Evolutionary conservation across 768 basidiomycete genomes (phyloP), one percentile per base, ranked within the genome.

Genomic region (Termitomyces heimii): DNA sequence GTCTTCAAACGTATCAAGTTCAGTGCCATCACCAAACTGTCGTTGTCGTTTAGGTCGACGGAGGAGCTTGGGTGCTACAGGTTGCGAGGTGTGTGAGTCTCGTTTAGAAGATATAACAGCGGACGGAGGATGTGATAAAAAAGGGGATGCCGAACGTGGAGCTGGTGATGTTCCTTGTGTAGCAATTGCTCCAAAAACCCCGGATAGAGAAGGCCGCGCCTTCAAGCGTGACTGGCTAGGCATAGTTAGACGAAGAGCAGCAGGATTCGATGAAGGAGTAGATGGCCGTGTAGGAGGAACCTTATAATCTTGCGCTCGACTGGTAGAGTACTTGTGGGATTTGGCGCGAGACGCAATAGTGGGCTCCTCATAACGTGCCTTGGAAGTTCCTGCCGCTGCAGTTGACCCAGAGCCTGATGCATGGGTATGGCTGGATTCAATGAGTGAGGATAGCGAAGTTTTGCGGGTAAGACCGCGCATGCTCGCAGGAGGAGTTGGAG

Each of bases 1-100:
- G 69, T 97, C 94, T 28, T 95, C 94, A 57, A 97, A 81, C 3
- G 71, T 84, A 65, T 97, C 94, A 53, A 97, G 74, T 68, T 96
- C 94, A 10, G 92, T 94, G 14, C 94, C 94, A 65, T 93, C 89
- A 5, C 91, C 91, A 65, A 87, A 94, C 14, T 82, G 82, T 53
- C 83, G 78, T 60, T 79, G 80, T 39, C 89, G 86, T 71, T 92
- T 94, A 13, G 91, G 91, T 62, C 84, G 78, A 53, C 86, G 82
- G 26, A 94, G 73, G 13, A 92, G 70, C 71, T 85, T 90, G 6
- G 88, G 82, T 34, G 75, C 77, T 3, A 81, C 65, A 34, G 79
- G 76, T 37, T 69, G 73, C 46, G 76, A 71, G 60, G 69, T 73
- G 42, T 66, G 75, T 61, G 69, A 72, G 42, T 67, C 54, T 18